Evolutionary conservation across 768 basidiomycete species (phyloP), one percentile per base, ranked within the genome.

Genomic region (Asterophora lycoperdoides): DNA sequence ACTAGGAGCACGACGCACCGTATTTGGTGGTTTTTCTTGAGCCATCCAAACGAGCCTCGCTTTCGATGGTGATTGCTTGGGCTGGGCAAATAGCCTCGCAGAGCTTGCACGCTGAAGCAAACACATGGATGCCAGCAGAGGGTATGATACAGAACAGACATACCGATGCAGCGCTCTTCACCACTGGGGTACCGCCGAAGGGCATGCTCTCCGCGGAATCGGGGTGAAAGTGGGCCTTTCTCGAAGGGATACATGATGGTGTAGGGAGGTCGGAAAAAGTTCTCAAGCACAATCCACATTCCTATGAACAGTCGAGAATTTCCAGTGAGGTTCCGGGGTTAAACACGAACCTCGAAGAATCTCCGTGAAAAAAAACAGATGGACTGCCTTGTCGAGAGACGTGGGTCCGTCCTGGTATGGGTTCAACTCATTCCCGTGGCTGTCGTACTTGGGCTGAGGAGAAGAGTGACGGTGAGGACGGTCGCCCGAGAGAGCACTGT

Each of bases 51-150:
- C 96, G 86, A 47, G 93, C 84, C 69, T 99, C 96, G 52, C 93
- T 95, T 72, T 99, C 96, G 57, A 99, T 99, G 19, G 96, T 98
- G 64, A 99, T 99, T 23, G 96, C 96, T 66, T 97, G 96, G 20
- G 96, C 96, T 29, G 96, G 96, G 66, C 96, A 99, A 61, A 99
- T 99, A 33, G 96, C 95, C 69, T 98, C 96, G 63, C 96, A 99
- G 17, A 99, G 82, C 69, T 98, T 98, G 74, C 96, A 99, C 23
- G 96, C 95, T 97, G 58, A 8, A 18, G 38, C 18, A 19, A 18
- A 45, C 20, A 32, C 56, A 19, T 53, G 15, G 48, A 57, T 41
- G 18, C 30, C 44, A 44, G 26, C 44, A 6, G 39, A 41, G 36
- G 49, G 34, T 29, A 36, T 13, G 14, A 8, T 15, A 35, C 37